phyloP scores from a whole-genome alignment of 2,329 filamentous ascomycete genomes.

The Aureobasidium melanogenum region DNA sequence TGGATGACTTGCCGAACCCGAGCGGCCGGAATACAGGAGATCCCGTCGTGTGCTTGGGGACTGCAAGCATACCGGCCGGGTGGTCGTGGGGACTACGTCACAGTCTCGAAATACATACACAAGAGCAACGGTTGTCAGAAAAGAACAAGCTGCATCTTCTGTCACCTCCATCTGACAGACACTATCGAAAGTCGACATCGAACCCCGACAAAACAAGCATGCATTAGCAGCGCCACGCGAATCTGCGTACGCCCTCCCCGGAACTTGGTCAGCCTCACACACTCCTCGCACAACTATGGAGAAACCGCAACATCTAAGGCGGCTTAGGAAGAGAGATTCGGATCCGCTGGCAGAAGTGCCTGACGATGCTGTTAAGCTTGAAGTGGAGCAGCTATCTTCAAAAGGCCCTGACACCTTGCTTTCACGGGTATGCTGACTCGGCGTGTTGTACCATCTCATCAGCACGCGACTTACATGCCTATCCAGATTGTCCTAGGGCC shows the following conservation, averaged over 20 bases:
- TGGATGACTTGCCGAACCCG: not conserved
- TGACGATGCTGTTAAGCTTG: constrained; percentile 2
- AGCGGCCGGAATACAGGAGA: not conserved
- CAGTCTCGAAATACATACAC: not conserved
- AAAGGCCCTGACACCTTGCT: not conserved
- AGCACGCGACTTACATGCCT: not conserved
- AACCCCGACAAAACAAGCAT: not conserved
- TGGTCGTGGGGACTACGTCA: constrained; percentile 6
- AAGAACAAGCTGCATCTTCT: constrained; percentile 4
- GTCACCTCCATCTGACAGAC: constrained; percentile 1
- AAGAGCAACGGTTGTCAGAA: constrained; percentile 1
- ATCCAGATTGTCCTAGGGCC: constrained; percentile 48
- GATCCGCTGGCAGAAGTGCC: constrained; percentile 7
- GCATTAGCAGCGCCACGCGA: constrained; percentile 10
- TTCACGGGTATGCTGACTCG: constrained; percentile 5
- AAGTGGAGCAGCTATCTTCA: not conserved
- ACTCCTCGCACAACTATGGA: not conserved
- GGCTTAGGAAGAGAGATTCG: constrained; percentile 3
- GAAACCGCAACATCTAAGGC: not conserved
- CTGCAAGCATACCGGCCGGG: constrained; percentile 3
- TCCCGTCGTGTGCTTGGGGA: constrained; percentile 6
- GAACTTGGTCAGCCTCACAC: constrained; percentile 2
- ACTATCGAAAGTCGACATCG: constrained; percentile 4
- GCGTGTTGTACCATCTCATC: not conserved
- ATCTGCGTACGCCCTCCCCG: not conserved